Conservation (phyloP, 176 grass and related monocot genomes). For the Elymus sibiricus region DNA sequence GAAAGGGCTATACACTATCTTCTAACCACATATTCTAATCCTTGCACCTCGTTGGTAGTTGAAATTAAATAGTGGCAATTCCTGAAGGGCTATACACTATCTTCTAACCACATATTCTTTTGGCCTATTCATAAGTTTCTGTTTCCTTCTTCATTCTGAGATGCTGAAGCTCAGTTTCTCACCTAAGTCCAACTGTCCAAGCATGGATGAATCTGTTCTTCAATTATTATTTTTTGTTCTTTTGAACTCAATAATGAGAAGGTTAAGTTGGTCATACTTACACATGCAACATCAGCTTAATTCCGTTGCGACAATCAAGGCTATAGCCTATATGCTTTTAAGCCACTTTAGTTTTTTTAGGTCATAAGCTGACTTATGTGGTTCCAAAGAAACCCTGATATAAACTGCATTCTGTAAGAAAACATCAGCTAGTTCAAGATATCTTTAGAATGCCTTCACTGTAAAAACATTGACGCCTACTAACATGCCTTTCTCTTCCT, state of each 20-base stretch:
- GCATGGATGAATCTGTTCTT: background rate
- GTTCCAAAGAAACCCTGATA: background rate
- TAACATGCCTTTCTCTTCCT: slow-evolving; percentile 31
- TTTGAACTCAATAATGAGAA: background rate
- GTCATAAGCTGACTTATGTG: background rate
- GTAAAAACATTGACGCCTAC: background rate
- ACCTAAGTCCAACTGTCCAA: background rate
- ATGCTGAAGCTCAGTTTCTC: slow-evolving; percentile 11
- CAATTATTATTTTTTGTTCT: background rate
- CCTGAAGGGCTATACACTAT: background rate
- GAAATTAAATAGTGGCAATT: background rate
- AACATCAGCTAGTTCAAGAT: background rate
- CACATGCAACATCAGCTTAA: background rate
- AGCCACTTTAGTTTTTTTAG: background rate
- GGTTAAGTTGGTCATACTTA: background rate
- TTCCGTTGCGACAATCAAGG: slow-evolving; percentile 5
- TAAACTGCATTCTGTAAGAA: background rate
- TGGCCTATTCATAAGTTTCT: background rate
- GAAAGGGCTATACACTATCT: background rate
- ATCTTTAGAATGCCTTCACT: background rate
- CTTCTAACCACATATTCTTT: background rate
- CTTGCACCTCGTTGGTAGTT: background rate
- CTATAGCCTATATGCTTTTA: background rate
- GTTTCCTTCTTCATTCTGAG: background rate
- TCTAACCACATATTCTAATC: background rate